Evolutionary conservation across 208 protist species (phyloP).

Genomic region (Leishmania aethiopica): DNA sequence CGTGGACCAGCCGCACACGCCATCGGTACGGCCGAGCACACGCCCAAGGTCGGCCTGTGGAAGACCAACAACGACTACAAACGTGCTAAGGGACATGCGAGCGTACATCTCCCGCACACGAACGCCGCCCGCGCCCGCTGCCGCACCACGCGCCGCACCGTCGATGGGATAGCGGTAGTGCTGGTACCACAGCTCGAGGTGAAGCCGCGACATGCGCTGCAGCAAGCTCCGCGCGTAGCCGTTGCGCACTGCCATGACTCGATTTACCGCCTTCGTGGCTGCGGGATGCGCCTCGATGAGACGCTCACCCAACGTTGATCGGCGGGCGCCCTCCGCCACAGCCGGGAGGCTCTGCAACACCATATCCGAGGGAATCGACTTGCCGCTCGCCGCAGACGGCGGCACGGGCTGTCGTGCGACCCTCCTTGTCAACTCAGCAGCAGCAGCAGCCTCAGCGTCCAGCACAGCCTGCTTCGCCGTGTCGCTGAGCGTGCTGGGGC

Average conservation of each 20-base stretch:
- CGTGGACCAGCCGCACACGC: constrained; percentile 42
- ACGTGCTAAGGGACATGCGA: constrained; percentile 83
- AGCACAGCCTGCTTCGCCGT: constrained; percentile 30
- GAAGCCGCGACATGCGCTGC: constrained; percentile 64
- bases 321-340: constrained; percentile 27
- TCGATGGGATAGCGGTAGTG: constrained; percentile 30
- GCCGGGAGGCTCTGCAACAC: constrained; percentile 52
- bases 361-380: constrained; percentile 28
- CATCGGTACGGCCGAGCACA: constrained; percentile 19
- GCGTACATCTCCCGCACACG: constrained; percentile 47
- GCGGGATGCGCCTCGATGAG: constrained; percentile 25
- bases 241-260: constrained; percentile 71
- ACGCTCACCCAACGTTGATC: constrained; percentile 22
- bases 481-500: constrained; percentile 27
- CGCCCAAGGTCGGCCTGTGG: constrained; percentile 48
- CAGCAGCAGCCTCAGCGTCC: constrained; percentile 17
- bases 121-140: constrained; percentile 4
- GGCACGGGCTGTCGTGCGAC: neutral
- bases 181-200: constrained; percentile 82
- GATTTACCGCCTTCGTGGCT: constrained; percentile 29
- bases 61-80: constrained; percentile 80
- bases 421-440: neutral
- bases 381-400: constrained; percentile 8
- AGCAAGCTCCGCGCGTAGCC: constrained; percentile 54
- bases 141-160: neutral